phyloP scores from a whole-genome alignment of 2,329 filamentous ascomycete species.

The Aspergillus thermomutatus region DNA sequence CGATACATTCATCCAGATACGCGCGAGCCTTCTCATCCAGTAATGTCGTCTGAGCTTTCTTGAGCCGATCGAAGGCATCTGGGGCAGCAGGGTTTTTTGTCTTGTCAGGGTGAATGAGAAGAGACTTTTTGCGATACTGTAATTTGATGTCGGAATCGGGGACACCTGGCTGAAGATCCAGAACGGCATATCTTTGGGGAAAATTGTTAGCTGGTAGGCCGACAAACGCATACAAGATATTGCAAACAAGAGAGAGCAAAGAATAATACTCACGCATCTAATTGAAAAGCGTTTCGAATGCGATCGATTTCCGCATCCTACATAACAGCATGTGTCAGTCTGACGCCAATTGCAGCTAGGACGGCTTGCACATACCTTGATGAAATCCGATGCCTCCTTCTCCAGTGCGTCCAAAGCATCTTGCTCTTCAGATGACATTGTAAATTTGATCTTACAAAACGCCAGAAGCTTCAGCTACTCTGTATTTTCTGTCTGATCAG shows the following conservation, averaged over 20 bases:
- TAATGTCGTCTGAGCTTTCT: constrained; percentile 87
- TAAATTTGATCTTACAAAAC: not conserved
- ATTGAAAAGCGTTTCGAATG: constrained; percentile 84
- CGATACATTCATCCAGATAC: constrained; percentile 87
- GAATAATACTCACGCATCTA: constrained; percentile 58
- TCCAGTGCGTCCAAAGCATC: constrained; percentile 79
- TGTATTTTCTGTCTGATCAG: not conserved
- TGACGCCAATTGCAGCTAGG: constrained; percentile 1
- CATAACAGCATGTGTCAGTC: constrained; percentile 13
- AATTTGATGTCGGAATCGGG: constrained; percentile 94
- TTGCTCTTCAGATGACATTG: constrained; percentile 61
- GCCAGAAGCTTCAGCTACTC: not conserved
- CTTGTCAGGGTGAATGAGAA: constrained; percentile 98
- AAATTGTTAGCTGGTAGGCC: constrained; percentile 1
- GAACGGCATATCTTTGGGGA: constrained; percentile 71
- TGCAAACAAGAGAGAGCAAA: not conserved
- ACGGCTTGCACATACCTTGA: constrained; percentile 60
- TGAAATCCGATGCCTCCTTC: constrained; percentile 82
- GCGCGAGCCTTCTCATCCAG: constrained; percentile 91
- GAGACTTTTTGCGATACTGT: constrained; percentile 93
- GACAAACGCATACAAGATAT: not conserved
- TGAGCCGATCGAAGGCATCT: constrained; percentile 93
- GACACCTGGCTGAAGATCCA: constrained; percentile 92
- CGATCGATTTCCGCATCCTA: constrained; percentile 94
- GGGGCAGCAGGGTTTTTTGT: constrained; percentile 86